phyloP scores from a whole-genome alignment of 345 rosid species.

The Lepidium africanum region DNA sequence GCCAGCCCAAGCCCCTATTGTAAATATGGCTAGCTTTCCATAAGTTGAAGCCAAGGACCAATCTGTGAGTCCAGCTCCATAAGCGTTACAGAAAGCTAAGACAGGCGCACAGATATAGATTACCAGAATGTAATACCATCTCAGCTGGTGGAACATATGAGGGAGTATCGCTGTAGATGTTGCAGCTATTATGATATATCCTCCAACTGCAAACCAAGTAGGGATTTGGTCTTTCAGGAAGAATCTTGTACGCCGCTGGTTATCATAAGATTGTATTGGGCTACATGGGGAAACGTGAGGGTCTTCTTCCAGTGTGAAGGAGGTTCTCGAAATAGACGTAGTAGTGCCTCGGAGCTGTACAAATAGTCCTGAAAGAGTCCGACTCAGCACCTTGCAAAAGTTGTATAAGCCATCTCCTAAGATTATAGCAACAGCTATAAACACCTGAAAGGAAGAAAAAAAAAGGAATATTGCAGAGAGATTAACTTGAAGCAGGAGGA shows the following conservation, averaged over 20 bases:
- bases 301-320: constrained; percentile 34
- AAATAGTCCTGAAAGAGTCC: constrained; percentile 45
- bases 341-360: constrained; percentile 33
- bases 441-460: constrained; percentile 41
- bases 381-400: constrained; percentile 57
- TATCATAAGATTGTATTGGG: constrained; percentile 45
- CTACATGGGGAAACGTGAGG: constrained; percentile 26
- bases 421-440: constrained; percentile 72
- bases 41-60: constrained; percentile 85
- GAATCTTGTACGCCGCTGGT: constrained; percentile 46
- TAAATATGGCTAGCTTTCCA: constrained; percentile 73
- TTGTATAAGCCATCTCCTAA: constrained; percentile 81
- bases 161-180: constrained; percentile 50
- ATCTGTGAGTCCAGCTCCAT: constrained; percentile 83
- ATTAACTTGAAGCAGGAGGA: neutral
- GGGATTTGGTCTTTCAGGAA: constrained; percentile 83
- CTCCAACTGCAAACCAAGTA: constrained; percentile 49
- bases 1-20: constrained; percentile 73
- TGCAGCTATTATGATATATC: constrained; percentile 45
- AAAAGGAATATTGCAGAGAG: neutral
- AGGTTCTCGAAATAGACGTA: constrained; percentile 11
- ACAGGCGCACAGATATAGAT: constrained; percentile 56
- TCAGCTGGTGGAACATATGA: constrained; percentile 50
- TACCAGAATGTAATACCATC: constrained; percentile 67
- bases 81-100: constrained; percentile 76